Base-by-base conservation (phyloP, 306 rosid genomes). In the Canavalia ensiformis region DNA sequence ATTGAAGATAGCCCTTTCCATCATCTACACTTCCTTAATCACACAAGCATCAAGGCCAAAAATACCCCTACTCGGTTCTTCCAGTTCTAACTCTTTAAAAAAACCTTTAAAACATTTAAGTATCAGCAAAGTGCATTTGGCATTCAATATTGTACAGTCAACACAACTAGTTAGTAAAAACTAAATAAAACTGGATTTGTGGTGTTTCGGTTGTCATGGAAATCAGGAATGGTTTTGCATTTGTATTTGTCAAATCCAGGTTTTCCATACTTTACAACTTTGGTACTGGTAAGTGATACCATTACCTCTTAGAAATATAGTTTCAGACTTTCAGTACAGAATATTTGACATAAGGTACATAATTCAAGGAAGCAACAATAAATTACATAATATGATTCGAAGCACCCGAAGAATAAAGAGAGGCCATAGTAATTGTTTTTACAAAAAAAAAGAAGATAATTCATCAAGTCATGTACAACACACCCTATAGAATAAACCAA, bases 281-380 rank as follows among this genome's bases (percentile, higher is more conserved):
- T 30, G 60, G 68, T 68, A 3, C 64, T 3, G 30, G 55, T 49
- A 18, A 18, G 25, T 18, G 25, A 18, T 18, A 18, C 25, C 25
- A 18, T 18, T 18, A 31, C 41, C 58, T 67, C 51, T 28, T 35
- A 35, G 45, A 60, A 45, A 9, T 72, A 3, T 42, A 54, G 44
- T 8, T 7, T 71, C 25, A 18, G 25, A 18, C 25, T 18, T 68
- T 68, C 49, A 51, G 25, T 34, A 65, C 4, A 18, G 41, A 57
- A 58, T 11, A 71, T 28, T 45, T 42, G 18, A 72, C 39, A 71
- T 50, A 29, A 25, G 30, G 7, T 25, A 60, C 59, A 62, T 49
- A 41, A 65, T 81, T 52, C 46, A 73, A 51, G 58, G 68, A 52
- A 42, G 60, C 46, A 60, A 11, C 71, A 47, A 6, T 0, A 50